Conservation (phyloP, 2,329 filamentous ascomycete species). For the Xylariaceae sp. region DNA sequence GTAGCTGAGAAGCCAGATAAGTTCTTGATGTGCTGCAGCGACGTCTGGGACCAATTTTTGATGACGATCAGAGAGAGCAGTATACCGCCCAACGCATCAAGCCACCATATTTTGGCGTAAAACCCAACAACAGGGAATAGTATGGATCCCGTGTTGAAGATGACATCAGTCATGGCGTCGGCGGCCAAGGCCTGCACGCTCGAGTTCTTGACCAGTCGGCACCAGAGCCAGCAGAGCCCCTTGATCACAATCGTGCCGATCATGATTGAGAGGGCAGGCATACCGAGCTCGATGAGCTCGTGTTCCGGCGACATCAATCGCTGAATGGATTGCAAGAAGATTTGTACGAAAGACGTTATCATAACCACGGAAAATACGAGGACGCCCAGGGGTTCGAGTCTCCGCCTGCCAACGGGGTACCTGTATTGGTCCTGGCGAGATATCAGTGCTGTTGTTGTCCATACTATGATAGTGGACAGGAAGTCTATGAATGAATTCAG, state of each 20-base stretch:
- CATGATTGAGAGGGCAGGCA: slow-evolving; percentile 77
- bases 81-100: slow-evolving; percentile 75
- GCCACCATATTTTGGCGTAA: slow-evolving; percentile 75
- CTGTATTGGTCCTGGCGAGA: slow-evolving; percentile 68
- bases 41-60: slow-evolving; percentile 71
- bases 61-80: slow-evolving; percentile 76
- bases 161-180: slow-evolving; percentile 65
- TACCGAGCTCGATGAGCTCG: slow-evolving; percentile 66
- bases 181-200: slow-evolving; percentile 72
- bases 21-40: slow-evolving; percentile 73
- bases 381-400: slow-evolving; percentile 74
- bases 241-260: slow-evolving; percentile 76
- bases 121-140: slow-evolving; percentile 79
- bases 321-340: slow-evolving; percentile 65
- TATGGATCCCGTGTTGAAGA: slow-evolving; percentile 88
- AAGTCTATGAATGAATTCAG: no score
- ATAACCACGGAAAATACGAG: slow-evolving; percentile 81
- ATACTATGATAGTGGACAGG: slow-evolving; percentile 75
- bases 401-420: slow-evolving; percentile 73
- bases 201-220: slow-evolving; percentile 77
- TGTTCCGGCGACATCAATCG: slow-evolving; percentile 59
- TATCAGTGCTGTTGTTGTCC: slow-evolving; percentile 71
- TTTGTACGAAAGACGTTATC: slow-evolving; percentile 80
- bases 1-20: slow-evolving; percentile 74
- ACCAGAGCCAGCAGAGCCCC: slow-evolving; percentile 80